Percentiles rank a stretch among this genome's conserved stretches.
Evolutionary conservation across 192 early-diverging fungal genomes (phyloP).

Genomic region (Lunasporangiospora selenospora): DNA sequence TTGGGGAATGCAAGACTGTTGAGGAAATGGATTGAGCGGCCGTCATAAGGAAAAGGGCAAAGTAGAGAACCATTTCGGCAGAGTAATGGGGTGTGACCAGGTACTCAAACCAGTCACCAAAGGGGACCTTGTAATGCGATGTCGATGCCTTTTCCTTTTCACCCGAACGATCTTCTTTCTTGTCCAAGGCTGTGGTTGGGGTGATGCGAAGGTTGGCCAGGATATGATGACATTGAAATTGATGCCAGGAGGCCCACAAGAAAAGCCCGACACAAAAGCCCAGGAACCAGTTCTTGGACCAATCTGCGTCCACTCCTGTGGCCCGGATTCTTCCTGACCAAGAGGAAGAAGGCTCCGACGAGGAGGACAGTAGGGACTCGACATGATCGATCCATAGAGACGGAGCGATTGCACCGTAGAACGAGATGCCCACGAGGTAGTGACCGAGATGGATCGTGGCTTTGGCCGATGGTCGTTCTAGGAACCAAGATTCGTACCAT

Average conservation of each 20-base stretch:
- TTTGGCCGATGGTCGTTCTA: conserved; percentile 50
- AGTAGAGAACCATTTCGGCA: conserved; percentile 75
- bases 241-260: conserved; percentile 66
- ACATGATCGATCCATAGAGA: conserved; percentile 58
- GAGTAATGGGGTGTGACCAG: conserved; percentile 74
- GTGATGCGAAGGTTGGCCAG: conserved; percentile 62
- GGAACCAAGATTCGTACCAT: conserved; percentile 53
- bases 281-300: no score
- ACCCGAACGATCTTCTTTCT: no score
- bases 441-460: conserved; percentile 68
- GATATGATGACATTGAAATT: conserved; percentile 68
- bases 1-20: conserved; percentile 28
- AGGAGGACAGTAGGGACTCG: conserved; percentile 44
- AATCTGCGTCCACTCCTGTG: no score
- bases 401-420: conserved; percentile 62
- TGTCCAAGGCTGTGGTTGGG: background rate
- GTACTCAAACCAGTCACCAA: conserved; percentile 70
- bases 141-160: background rate
- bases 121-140: conserved; percentile 64
- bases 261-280: no score
- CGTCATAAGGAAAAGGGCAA: conserved; percentile 60
- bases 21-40: conserved; percentile 44
- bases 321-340: no score
- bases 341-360: conserved; percentile 53
- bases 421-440: conserved; percentile 68